Evolutionary conservation across 208 protist species (phyloP).

Genomic region (Trichomonas gallinae): DNA sequence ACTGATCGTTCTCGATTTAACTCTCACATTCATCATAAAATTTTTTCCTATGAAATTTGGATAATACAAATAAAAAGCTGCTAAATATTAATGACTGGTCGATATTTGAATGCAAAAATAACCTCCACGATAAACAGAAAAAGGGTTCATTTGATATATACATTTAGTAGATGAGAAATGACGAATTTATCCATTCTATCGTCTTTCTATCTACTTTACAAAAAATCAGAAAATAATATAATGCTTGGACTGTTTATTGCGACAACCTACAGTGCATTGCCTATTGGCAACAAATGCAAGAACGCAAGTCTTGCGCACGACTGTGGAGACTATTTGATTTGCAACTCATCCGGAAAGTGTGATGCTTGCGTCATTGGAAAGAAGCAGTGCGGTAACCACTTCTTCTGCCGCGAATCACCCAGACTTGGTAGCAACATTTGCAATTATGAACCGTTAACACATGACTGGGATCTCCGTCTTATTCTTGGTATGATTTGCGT

Average conservation of each 20-base stretch:
- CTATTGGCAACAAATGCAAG: not conserved
- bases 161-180: not conserved
- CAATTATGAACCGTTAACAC: not conserved
- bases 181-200: not conserved
- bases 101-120: not conserved
- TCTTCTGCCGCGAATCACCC: not conserved
- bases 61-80: no score
- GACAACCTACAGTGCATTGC: not conserved
- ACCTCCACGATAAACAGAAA: not conserved
- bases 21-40: no score
- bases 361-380: not conserved
- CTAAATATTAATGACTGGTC: no score
- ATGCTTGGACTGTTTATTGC: not conserved
- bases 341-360: not conserved
- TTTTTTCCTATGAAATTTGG: no score
- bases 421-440: not conserved
- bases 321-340: not conserved
- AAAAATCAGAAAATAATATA: not conserved
- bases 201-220: not conserved
- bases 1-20: no score
- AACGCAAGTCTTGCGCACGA: not conserved
- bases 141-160: no score
- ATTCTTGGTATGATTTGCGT: not conserved
- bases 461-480: not conserved
- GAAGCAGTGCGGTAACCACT: not conserved